Conservation (phyloP, 2,329 filamentous ascomycete species). For the Stachybotrys chartarum region DNA sequence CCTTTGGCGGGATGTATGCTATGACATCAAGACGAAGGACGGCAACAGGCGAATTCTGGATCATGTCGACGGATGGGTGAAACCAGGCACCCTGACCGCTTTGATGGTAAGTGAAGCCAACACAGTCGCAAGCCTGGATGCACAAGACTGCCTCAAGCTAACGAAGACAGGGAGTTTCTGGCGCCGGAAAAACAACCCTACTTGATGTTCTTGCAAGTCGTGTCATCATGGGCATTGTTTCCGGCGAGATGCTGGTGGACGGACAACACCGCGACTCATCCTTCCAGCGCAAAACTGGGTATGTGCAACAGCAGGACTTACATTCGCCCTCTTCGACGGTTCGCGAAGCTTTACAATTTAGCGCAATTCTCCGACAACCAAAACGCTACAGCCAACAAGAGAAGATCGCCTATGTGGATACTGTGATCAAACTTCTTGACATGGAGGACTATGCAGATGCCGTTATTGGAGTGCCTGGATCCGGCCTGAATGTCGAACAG, state of each 20-base stretch:
- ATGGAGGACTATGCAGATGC: slow-evolving; percentile 36
- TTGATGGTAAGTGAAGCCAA: slow-evolving; percentile 48
- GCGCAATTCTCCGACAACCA: slow-evolving; percentile 32
- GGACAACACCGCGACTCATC: slow-evolving; percentile 55
- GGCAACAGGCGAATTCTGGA: slow-evolving; percentile 58
- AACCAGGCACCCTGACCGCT: slow-evolving; percentile 62
- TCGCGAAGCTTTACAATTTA: slow-evolving; percentile 26
- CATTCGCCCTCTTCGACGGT: slow-evolving; percentile 29
- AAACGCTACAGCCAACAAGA: slow-evolving; percentile 30
- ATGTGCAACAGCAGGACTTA: slow-evolving; percentile 58
- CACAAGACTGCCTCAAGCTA: neutral
- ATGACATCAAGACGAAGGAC: slow-evolving; percentile 62
- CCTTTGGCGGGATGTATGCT: slow-evolving; percentile 64
- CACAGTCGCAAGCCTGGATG: neutral
- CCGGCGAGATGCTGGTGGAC: slow-evolving; percentile 60
- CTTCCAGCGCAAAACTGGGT: slow-evolving; percentile 62
- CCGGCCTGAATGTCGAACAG: slow-evolving; percentile 28
- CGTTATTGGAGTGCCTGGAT: slow-evolving; percentile 29
- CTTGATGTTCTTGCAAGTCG: slow-evolving; percentile 54
- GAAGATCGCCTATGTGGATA: slow-evolving; percentile 40
- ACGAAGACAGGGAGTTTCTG: slow-evolving; percentile 21
- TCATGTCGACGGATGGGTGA: slow-evolving; percentile 65
- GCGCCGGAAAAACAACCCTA: slow-evolving; percentile 54
- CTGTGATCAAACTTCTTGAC: slow-evolving; percentile 41
- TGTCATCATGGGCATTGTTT: slow-evolving; percentile 61